Percentiles rank a stretch among this genome's conserved stretches.
Conservation (phyloP, 2,329 filamentous ascomycete genomes). For the Myriosclerotinia duriaeana region DNA sequence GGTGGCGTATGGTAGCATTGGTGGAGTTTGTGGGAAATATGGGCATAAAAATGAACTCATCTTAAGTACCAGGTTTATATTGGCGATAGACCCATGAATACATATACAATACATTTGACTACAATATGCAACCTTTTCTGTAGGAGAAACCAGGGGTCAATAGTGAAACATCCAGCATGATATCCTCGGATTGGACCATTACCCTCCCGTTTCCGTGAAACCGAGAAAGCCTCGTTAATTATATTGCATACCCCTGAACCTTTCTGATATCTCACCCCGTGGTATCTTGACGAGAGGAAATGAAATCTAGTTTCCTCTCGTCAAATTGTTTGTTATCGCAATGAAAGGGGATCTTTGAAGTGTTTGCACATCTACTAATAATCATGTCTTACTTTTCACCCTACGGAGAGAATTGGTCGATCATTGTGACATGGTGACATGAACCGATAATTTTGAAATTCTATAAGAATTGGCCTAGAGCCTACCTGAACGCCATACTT, state of each 20-base stretch:
- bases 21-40: slow-evolving; percentile 39
- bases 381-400: not conserved
- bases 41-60: slow-evolving; percentile 36
- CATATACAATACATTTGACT: slow-evolving; percentile 27
- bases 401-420: slow-evolving; percentile 23
- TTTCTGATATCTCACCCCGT: not conserved
- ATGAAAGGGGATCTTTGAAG: no score
- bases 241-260: not conserved
- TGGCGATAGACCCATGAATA: slow-evolving; percentile 38
- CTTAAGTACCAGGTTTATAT: slow-evolving; percentile 38
- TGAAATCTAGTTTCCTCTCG: not conserved
- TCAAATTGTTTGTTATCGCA: not conserved
- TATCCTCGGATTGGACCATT: no score
- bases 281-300: not conserved
- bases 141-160: not conserved
- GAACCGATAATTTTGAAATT: slow-evolving; percentile 25
- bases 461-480: slow-evolving; percentile 41
- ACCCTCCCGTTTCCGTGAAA: not conserved
- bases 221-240: not conserved
- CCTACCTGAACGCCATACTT: slow-evolving; percentile 48
- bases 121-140: not conserved
- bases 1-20: slow-evolving; percentile 42
- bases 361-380: not conserved
- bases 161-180: not conserved
- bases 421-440: slow-evolving; percentile 32